Percentiles rank a stretch among this genome's conserved stretches.
phyloP scores from a whole-genome alignment of 192 early-diverging fungal species.

The Backusella morwellensis region DNA sequence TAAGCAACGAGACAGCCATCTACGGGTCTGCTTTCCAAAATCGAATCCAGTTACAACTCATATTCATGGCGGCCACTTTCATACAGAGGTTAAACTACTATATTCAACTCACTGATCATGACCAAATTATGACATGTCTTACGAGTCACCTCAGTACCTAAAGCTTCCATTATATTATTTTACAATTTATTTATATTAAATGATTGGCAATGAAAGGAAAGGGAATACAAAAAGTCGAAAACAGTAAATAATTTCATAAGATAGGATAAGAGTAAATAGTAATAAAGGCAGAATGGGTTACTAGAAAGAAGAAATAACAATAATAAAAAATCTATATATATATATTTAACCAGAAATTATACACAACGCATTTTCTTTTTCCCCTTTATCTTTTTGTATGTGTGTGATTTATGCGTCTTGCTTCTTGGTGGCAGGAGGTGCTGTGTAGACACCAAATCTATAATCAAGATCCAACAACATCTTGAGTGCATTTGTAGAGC shows the following conservation, averaged over 20 bases:
- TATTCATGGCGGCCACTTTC: too few species aligned
- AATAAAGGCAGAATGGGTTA: not conserved
- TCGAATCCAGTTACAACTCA: too few species aligned
- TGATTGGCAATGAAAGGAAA: not conserved
- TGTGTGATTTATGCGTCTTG: not conserved
- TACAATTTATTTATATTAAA: not conserved
- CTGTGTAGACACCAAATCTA: conserved; percentile 38
- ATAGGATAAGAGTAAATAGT: not conserved
- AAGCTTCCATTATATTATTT: not conserved
- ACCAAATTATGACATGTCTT: too few species aligned
- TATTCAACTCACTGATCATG: too few species aligned
- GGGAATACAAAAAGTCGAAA: not conserved
- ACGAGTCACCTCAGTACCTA: too few species aligned
- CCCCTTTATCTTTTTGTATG: not conserved
- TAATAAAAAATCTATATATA: not conserved
- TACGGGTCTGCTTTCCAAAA: too few species aligned
- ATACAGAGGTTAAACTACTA: too few species aligned
- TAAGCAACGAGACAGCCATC: too few species aligned
- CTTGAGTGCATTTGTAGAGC: conserved; percentile 56
- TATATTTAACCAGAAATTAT: not conserved
- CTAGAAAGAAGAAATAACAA: not conserved
- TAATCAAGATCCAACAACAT: conserved; percentile 52
- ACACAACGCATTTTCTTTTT: not conserved
- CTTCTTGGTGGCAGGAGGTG: not conserved
- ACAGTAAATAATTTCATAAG: not conserved